Percentiles rank a stretch among this genome's conserved stretches.
Conservation (phyloP, 2,329 filamentous ascomycete genomes). For the Pseudogymnoascus sp. region DNA sequence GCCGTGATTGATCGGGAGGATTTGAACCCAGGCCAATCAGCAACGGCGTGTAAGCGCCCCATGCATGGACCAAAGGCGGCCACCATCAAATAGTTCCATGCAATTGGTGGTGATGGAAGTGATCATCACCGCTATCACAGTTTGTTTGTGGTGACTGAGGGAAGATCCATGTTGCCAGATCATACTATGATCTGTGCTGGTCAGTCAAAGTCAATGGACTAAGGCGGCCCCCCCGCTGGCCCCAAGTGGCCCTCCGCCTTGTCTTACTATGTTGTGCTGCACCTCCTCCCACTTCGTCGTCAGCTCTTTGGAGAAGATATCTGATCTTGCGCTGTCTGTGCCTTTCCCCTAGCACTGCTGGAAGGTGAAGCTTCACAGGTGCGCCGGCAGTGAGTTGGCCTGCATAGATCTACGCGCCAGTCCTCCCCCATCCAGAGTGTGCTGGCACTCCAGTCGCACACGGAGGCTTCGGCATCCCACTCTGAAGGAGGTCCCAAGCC, state of each 20-base stretch:
- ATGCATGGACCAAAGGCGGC: background rate
- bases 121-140: background rate
- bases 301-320: background rate
- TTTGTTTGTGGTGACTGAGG: background rate
- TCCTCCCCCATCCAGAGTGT: background rate
- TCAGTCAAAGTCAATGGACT: slow-evolving; percentile 4
- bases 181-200: background rate
- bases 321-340: background rate
- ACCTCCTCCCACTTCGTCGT: background rate
- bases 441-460: slow-evolving; percentile 1
- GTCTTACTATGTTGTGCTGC: background rate
- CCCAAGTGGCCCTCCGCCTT: background rate
- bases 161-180: slow-evolving; percentile 6
- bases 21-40: background rate
- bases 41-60: background rate
- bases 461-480: background rate
- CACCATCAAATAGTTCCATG: background rate
- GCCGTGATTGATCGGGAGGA: slow-evolving; percentile 1
- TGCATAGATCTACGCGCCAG: slow-evolving; percentile 4
- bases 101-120: background rate
- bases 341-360: background rate
- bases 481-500: background rate
- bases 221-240: background rate
- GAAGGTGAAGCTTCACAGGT: background rate
- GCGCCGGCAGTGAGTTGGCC: background rate